Conservation (phyloP, 345 rosid species). For the Ricinus communis region DNA sequence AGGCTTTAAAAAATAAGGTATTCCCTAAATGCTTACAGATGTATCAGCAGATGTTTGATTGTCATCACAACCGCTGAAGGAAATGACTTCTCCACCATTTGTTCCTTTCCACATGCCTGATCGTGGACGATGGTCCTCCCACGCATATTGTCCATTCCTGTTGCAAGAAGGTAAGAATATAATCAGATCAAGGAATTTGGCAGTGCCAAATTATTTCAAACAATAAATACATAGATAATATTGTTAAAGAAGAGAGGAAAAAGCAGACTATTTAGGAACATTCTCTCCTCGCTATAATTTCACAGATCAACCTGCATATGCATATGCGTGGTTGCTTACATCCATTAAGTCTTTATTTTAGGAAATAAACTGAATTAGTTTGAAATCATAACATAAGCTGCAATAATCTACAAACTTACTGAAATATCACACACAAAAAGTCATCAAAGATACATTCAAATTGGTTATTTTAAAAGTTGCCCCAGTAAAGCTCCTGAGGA, state of each 20-base stretch:
- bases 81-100: constrained; percentile 81
- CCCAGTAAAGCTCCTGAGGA: no score
- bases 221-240: not conserved
- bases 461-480: not conserved
- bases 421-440: not conserved
- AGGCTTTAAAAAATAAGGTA: not conserved
- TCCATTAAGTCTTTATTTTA: not conserved
- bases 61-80: constrained; percentile 89
- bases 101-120: constrained; percentile 88
- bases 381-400: not conserved
- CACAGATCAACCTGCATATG: not conserved
- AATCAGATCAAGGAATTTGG: not conserved
- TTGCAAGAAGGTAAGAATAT: constrained; percentile 3
- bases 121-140: constrained; percentile 91
- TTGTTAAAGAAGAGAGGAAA: not conserved
- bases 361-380: not conserved
- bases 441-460: not conserved
- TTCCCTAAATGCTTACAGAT: constrained; percentile 49
- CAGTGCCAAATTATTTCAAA: not conserved
- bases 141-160: constrained; percentile 65
- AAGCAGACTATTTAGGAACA: not conserved
- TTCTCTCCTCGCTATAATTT: not conserved
- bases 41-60: constrained; percentile 90
- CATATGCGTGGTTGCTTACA: not conserved
- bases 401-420: not conserved